Evolutionary conservation across 83 land plant genomes (phyloP), one percentile per base, ranked within the genome.

Genomic region (Diphasiastrum complanatum): DNA sequence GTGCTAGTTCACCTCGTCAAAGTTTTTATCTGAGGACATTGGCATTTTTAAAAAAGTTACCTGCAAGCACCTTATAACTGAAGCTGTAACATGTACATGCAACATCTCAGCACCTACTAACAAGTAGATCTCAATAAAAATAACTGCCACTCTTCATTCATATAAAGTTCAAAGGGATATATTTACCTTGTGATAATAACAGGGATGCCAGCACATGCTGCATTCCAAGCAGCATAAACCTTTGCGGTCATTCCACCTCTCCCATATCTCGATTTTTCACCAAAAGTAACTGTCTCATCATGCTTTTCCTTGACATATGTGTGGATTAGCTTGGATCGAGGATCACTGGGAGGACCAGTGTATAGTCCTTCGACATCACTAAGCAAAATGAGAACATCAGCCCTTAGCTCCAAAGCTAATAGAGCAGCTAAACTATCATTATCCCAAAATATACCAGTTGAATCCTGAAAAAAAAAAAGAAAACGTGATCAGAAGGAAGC

Each of bases 351-450:
- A 50, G 97, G 96, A 3, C 97, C 93, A 65, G 96, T 95, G 61
- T 89, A 90, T 11, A 95, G 90, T 25, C 97, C 99, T 3, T 89
- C 99, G 35, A 95, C 99, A 72, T 95, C 97, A 77, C 99, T 95
- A 45, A 95, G 63, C 46, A 95, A 61, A 43, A 95, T 75, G 45
- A 95, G 81, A 22, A 95, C 85, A 51, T 89, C 93, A 33, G 89
- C 99, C 54, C 79, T 77, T 26, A 95, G 51, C 56, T 95, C 97
- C 66, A 95, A 71, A 18, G 99, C 92, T 41, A 95, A 61, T 8
- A 95, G 71, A 19, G 85, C 97, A 58, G 90, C 89, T 47, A 95
- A 77, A 64, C 93, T 86, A 56, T 95, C 97, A 70, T 95, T 95
- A 40, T 95, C 99, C 99, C 99, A 89, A 47, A 89, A 95, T 43